Base-by-base conservation (phyloP, 2,329 filamentous ascomycete genomes). In the Penicillium sp. region DNA sequence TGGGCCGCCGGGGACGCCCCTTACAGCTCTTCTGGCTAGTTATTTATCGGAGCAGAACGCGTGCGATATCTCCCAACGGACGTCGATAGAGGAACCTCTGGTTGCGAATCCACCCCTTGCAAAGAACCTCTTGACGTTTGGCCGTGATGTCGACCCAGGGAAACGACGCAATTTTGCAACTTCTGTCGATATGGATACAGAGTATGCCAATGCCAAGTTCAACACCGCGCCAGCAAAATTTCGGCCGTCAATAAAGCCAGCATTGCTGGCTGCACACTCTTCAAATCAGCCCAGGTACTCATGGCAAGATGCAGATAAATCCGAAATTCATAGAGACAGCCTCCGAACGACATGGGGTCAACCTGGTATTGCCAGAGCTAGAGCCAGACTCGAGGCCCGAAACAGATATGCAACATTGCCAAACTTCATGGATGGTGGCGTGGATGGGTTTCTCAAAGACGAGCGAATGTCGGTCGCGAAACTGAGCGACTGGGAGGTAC, bases 1-100 rank as follows among this genome's bases (percentile, higher is more conserved):
- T 14, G 73, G 70, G 6, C 74, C 75, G 4, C 77, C 77, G 16
- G 77, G 78, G 26, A 79, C 71, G 3, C 76, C 77, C 3, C 60
- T 66, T 5, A 69, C 72, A 2, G 70, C 70, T 6, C 43, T 74
- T 0, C 49, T 78, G 37, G 65, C 62, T 48, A 68, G 61, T 49
- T 55, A 63, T 54, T 7, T 53, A 8, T 68, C 68, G 2, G 65
- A 65, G 14, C 45, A 58, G 8, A 61, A 58, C 40, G 38, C 45
- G 8, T 58, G 49, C 7, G 42, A 42, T 5, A 11, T 25, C 25
- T 4, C 28, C 25, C 28, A 2, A 26, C n/a, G 16, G 1, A 14
- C 28, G 22, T 8, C 16, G 19, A 13, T 13, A 22, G 26, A 26
- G 13, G 16, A 8, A 14, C 3, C 35, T 26, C 22, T 11, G 11